Evolutionary conservation across 2,329 filamentous ascomycete species (phyloP).

Genomic region (Lithohypha guttulata): DNA sequence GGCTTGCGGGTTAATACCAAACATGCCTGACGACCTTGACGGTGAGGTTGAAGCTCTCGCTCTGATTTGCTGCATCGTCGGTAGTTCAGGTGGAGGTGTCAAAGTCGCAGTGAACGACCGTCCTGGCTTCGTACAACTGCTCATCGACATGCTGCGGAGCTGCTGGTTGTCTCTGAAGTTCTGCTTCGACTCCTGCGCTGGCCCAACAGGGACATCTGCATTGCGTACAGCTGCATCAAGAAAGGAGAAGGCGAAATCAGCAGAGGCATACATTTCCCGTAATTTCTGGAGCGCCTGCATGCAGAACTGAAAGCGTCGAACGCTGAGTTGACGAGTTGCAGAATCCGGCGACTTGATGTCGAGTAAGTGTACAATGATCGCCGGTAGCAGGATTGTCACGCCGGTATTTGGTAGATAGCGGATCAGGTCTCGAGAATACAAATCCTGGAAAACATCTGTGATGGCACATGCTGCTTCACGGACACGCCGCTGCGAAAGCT

Average conservation of each 20-base stretch:
- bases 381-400: slow-evolving; percentile 80
- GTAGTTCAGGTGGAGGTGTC: slow-evolving; percentile 19
- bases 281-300: slow-evolving; percentile 85
- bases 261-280: slow-evolving; percentile 79
- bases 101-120: slow-evolving; percentile 11
- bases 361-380: slow-evolving; percentile 85
- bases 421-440: slow-evolving; percentile 63
- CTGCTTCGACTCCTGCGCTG: slow-evolving; percentile 2
- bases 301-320: slow-evolving; percentile 77
- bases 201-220: slow-evolving; percentile 55
- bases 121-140: slow-evolving; percentile 7
- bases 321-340: slow-evolving; percentile 59
- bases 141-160: background rate
- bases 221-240: slow-evolving; percentile 85
- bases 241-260: slow-evolving; percentile 93
- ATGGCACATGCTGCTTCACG: slow-evolving; percentile 76
- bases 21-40: slow-evolving; percentile 8
- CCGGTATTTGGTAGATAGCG: slow-evolving; percentile 77
- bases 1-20: slow-evolving; percentile 13
- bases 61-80: slow-evolving; percentile 1
- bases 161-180: background rate
- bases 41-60: background rate
- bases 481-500: slow-evolving; percentile 71
- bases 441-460: slow-evolving; percentile 67
- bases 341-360: slow-evolving; percentile 78